phyloP scores from a whole-genome alignment of 2,329 filamentous ascomycete species.

The Fusarium concolor region DNA sequence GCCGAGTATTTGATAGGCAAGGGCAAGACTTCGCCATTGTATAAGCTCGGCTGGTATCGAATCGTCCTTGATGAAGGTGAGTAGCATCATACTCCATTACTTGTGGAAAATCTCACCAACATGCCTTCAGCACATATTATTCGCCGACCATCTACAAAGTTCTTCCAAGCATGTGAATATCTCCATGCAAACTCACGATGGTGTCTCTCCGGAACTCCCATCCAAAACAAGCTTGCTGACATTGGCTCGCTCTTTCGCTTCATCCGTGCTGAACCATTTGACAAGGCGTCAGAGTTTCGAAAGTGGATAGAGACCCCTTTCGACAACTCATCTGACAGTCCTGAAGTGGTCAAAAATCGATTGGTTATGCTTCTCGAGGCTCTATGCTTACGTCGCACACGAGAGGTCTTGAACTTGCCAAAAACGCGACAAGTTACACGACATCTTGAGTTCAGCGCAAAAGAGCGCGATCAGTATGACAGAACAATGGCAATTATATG shows the following conservation, averaged over 20 bases:
- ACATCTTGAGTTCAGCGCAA: not conserved
- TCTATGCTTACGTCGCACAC: not conserved
- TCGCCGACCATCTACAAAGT: slow-evolving; percentile 56
- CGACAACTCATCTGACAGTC: not conserved
- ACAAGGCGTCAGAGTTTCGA: not conserved
- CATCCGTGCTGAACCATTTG: slow-evolving; percentile 7
- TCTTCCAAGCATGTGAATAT: slow-evolving; percentile 56
- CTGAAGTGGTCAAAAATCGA: not conserved
- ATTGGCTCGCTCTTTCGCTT: slow-evolving; percentile 47
- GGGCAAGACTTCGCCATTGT: not conserved
- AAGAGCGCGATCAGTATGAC: slow-evolving; percentile 1
- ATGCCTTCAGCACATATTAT: slow-evolving; percentile 57
- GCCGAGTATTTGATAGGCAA: not conserved
- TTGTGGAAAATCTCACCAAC: rapidly evolving
- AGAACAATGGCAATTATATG: not conserved
- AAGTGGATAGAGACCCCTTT: slow-evolving; percentile 8
- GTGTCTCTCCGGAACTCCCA: slow-evolving; percentile 65
- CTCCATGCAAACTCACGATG: slow-evolving; percentile 60
- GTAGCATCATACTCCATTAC: rapidly evolving
- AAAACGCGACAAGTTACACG: not conserved
- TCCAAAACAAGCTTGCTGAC: slow-evolving; percentile 65
- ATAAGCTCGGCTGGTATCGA: slow-evolving; percentile 52
- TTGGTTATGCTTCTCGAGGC: slow-evolving; percentile 1
- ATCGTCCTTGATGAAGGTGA: slow-evolving; percentile 60
- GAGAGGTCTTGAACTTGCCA: not conserved